These are phyloP conservation scores for Ophiobolus disseminans DNA, from an alignment of 2,329 filamentous ascomycete genomes.

Conservation along the genomic window DNA sequence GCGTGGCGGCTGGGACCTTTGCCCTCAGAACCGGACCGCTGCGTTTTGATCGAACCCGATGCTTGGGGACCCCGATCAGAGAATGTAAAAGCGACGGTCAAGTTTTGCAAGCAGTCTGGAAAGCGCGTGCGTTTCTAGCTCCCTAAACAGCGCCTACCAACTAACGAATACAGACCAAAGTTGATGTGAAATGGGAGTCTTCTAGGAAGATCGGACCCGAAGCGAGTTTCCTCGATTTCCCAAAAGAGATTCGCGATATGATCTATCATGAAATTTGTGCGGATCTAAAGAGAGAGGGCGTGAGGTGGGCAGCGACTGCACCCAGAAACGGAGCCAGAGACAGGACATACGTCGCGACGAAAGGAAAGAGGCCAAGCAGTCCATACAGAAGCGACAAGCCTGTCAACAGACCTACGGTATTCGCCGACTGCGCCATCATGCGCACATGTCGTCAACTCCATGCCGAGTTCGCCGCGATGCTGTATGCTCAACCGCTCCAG, in stretches of 20 bases:
- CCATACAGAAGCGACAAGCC: no score
- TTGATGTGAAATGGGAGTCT: not conserved
- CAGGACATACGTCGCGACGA: no score
- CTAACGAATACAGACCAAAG: not conserved
- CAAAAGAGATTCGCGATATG: slow-evolving; percentile 9
- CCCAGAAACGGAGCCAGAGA: no score
- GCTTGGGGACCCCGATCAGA: not conserved
- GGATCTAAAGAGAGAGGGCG: not conserved
- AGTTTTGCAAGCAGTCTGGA: not conserved
- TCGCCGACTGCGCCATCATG: slow-evolving; percentile 2
- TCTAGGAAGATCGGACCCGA: not conserved
- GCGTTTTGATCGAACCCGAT: not conserved
- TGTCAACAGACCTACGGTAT: not conserved
- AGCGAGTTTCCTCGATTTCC: slow-evolving; percentile 4
- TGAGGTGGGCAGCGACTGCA: not conserved
- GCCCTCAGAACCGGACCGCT: not conserved
- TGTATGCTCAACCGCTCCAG: slow-evolving; percentile 6
- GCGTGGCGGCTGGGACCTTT: no score
- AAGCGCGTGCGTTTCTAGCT: not conserved
- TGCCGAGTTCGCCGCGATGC: slow-evolving; percentile 3
- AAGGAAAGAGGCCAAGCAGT: no score
- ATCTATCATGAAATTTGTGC: slow-evolving; percentile 2
- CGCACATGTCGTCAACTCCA: slow-evolving; percentile 7
- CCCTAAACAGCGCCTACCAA: not conserved
- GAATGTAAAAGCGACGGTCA: not conserved